A percentile compares a stretch with the other conserved stretches of the same genome.
phyloP scores from a whole-genome alignment of 116 monocot genomes.

The Phalaenopsis hybrid region DNA sequence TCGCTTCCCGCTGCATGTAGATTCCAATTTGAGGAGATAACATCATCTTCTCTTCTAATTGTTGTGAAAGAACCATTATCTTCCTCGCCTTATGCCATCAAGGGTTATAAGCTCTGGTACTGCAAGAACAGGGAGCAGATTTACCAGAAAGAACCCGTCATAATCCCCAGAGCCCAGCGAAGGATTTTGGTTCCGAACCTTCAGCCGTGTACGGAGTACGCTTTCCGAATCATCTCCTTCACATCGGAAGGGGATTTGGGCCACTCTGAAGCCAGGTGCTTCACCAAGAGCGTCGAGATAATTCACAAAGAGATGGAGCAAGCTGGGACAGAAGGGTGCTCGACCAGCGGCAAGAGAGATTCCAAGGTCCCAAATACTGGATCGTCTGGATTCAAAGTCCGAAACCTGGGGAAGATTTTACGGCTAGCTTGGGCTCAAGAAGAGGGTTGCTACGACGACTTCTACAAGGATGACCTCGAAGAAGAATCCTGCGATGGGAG shows the following conservation, averaged over 20 bases:
- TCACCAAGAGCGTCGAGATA: constrained; percentile 81
- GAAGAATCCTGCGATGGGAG: constrained; percentile 52
- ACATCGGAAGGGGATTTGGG: constrained; percentile 75
- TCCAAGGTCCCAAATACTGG: constrained; percentile 15
- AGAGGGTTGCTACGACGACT: constrained; percentile 57
- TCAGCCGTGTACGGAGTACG: constrained; percentile 87
- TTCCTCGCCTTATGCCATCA: constrained; percentile 35
- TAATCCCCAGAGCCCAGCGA: constrained; percentile 58
- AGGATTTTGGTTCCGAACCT: constrained; percentile 76
- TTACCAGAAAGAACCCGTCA: constrained; percentile 47
- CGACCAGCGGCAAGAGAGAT: constrained; percentile 39
- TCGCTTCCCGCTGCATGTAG: constrained; percentile 87
- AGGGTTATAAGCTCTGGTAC: constrained; percentile 93
- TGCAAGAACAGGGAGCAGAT: constrained; percentile 54
- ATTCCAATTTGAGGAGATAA: constrained; percentile 84
- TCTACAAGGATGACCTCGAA: constrained; percentile 42
- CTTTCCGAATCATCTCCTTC: constrained; percentile 83
- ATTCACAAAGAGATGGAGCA: constrained; percentile 38
- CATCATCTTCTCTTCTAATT: constrained; percentile 68
- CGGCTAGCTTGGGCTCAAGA: constrained; percentile 70
- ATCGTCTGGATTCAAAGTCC: constrained; percentile 80
- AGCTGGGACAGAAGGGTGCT: constrained; percentile 28
- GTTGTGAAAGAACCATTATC: constrained; percentile 52
- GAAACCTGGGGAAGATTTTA: constrained; percentile 72
- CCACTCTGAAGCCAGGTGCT: constrained; percentile 86